Conservation (phyloP, 1,284 basidiomycete species). For the Fistulinella staudtii region DNA sequence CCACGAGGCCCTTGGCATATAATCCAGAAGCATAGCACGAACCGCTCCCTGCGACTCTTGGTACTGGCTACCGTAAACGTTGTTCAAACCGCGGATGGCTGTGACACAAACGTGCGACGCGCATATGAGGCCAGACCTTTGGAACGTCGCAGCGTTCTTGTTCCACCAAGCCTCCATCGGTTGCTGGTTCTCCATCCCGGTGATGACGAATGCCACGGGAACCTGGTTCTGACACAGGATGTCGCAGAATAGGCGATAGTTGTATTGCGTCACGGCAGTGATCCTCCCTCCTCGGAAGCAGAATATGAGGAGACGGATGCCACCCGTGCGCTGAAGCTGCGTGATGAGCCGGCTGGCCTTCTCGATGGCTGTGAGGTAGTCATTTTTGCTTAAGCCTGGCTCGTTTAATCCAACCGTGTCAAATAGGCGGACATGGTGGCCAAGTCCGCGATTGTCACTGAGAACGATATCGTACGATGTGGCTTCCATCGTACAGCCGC, state of each 20-base stretch:
- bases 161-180: constrained; percentile 27
- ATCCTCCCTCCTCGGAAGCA: constrained; percentile 28
- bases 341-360: constrained; percentile 22
- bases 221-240: constrained; percentile 24
- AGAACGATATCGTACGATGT: constrained; percentile 18
- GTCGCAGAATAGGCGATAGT: constrained; percentile 26
- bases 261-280: constrained; percentile 16
- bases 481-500: constrained; percentile 16
- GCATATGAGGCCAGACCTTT: constrained; percentile 12
- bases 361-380: constrained; percentile 18
- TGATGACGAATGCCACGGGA: constrained; percentile 25
- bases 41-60: constrained; percentile 13
- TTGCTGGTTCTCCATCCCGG: constrained; percentile 23
- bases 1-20: constrained; percentile 20
- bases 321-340: constrained; percentile 23
- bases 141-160: constrained; percentile 11
- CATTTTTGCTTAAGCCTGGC: constrained; percentile 14
- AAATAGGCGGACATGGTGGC: constrained; percentile 19
- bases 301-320: constrained; percentile 25
- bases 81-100: constrained; percentile 10
- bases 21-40: constrained; percentile 15
- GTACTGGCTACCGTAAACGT: constrained; percentile 15
- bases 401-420: constrained; percentile 25
- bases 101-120: constrained; percentile 24
- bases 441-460: constrained; percentile 2